A percentile compares a stretch with the other conserved stretches of the same genome.
phyloP scores from a whole-genome alignment of 106 monocot genomes.

The Apostasia shenzhenica region DNA sequence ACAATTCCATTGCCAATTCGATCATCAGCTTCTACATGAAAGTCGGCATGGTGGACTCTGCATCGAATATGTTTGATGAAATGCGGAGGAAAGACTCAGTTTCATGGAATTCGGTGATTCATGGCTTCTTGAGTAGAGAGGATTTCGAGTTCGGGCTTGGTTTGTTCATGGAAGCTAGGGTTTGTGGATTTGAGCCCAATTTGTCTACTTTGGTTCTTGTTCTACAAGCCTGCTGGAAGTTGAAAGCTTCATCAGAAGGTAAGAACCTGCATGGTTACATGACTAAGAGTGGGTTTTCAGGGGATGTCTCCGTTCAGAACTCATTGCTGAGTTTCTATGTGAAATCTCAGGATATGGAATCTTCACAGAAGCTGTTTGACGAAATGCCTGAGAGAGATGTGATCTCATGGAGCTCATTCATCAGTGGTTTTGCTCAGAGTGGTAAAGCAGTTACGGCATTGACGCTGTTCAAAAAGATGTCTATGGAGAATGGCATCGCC shows the following conservation, averaged over 20 bases:
- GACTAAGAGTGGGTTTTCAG: constrained; percentile 28
- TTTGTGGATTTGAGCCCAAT: constrained; percentile 41
- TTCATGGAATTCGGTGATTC: constrained; percentile 68
- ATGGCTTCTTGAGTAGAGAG: constrained; percentile 42
- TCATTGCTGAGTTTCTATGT: constrained; percentile 52
- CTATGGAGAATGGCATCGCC: neutral
- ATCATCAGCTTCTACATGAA: constrained; percentile 69
- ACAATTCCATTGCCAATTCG: constrained; percentile 46
- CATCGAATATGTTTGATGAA: constrained; percentile 27
- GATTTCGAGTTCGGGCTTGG: constrained; percentile 26
- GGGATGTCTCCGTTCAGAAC: constrained; percentile 35
- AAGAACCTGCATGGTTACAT: constrained; percentile 38
- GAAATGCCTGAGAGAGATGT: constrained; percentile 62
- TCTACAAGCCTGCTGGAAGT: constrained; percentile 63
- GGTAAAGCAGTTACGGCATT: constrained; percentile 17
- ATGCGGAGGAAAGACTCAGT: constrained; percentile 54
- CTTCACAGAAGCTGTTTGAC: constrained; percentile 54
- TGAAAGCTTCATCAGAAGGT: constrained; percentile 28
- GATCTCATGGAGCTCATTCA: constrained; percentile 65
- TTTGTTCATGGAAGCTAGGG: constrained; percentile 32
- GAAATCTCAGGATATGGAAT: constrained; percentile 23
- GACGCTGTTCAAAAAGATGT: constrained; percentile 39
- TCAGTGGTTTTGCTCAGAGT: constrained; percentile 35
- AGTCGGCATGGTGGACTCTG: constrained; percentile 33
- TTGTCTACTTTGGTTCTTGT: constrained; percentile 56